Evolutionary conservation across 805 yeast genomes (phyloP).

Genomic region (Ogataea thermomethanolica): DNA sequence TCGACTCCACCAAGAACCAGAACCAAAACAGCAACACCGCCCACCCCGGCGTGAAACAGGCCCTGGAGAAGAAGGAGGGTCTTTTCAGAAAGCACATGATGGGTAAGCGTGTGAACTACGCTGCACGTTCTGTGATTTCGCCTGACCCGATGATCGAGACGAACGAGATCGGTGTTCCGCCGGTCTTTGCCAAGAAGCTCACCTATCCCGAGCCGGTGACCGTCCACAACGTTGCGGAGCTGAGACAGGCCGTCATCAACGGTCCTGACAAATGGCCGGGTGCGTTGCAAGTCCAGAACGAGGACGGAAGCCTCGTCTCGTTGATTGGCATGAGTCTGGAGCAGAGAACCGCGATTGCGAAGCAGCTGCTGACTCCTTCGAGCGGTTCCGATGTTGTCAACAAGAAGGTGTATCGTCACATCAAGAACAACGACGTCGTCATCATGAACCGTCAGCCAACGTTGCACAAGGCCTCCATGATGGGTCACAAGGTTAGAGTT

Average conservation of each 20-base stretch:
- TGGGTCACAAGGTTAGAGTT: conserved; percentile 98
- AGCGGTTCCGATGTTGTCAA: conserved; percentile 61
- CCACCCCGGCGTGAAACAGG: conserved; percentile 95
- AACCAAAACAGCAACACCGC: conserved; percentile 66
- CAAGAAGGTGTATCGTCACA: conserved; percentile 93
- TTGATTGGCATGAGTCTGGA: conserved; percentile 86
- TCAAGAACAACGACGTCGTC: conserved; percentile 91
- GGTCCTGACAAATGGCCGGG: conserved; percentile 99
- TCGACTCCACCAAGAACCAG: conserved; percentile 88
- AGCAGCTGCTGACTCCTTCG: conserved; percentile 86
- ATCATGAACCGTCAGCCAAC: conserved; percentile 99
- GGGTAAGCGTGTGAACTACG: conserved; percentile 99
- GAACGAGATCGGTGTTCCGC: conserved; percentile 97
- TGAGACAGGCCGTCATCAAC: conserved; percentile 92
- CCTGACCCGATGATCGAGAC: conserved; percentile 99
- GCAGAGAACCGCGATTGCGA: conserved; percentile 93
- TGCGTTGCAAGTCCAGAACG: conserved; percentile 92
- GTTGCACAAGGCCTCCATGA: conserved; percentile 98
- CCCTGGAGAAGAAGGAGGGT: conserved; percentile 97
- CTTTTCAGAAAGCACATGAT: conserved; percentile 98
- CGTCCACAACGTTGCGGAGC: conserved; percentile 79
- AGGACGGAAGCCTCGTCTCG: conserved; percentile 82
- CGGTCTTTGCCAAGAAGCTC: conserved; percentile 91
- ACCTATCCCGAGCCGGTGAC: conserved; percentile 99
- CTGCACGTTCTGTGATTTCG: conserved; percentile 98